Base-by-base conservation (phyloP, 345 rosid genomes). In the Eucalyptus brandiana region DNA sequence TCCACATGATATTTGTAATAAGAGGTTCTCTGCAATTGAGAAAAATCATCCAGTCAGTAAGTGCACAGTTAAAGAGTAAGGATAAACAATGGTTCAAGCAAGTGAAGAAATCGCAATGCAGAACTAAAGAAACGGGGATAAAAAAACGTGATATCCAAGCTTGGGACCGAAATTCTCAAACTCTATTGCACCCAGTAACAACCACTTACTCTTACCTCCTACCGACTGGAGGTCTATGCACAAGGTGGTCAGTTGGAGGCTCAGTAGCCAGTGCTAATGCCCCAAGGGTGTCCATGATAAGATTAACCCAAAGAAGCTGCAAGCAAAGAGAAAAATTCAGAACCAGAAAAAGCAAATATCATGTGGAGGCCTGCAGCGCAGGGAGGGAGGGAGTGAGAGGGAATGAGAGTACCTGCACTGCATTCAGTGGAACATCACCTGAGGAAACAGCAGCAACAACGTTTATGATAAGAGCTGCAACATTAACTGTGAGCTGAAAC, bases 251-350 rank as follows among this genome's bases (percentile, higher is more conserved):
- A 7, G 96, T 97, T 56, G 99, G 99, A 86, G 99, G 99, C 93
- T 98, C 99, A 8, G 99, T 98, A 87, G 99, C 99, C 90, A 98
- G 90, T 88, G 99, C 99, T 88, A 98, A 93, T 86, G 99, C 99
- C 56, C 99, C 99, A 90, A 98, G 99, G 28, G 99, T 98, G 91
- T 98, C 99, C 99, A 98, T 96, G 89, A 98, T 98, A 90, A 98
- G 99, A 91, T 98, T 98, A 88, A 98, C 98, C 99, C 99, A 98
- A 10, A 98, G 95, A 90, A 98, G 99, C 99, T 98, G 93, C 88
- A 91, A 17, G 28, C 51, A 89, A 86, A 85, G 30, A 30, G 45
- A 86, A 54, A 45, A 40, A 37, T 42, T 49, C 47, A 76, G 26
- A 47, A 86, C 50, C 0, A 26, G 87, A 10, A 1, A 62, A 69